A percentile compares a stretch with the other conserved stretches of the same genome.
phyloP scores from a whole-genome alignment of 768 basidiomycete genomes.

The Naganishia randhawae region DNA sequence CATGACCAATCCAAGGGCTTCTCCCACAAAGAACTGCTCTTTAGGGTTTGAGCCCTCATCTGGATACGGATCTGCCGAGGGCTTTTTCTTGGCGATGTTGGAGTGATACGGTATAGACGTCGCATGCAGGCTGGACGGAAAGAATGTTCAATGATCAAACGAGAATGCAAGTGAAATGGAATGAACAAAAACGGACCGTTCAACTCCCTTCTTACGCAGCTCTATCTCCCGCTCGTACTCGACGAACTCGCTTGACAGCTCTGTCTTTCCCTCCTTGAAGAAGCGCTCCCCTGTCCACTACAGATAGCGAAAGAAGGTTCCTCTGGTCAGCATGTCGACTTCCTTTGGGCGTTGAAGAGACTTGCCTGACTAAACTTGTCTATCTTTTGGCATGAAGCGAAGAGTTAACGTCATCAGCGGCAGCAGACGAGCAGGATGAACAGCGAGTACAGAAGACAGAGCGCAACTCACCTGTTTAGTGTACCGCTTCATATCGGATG shows the following conservation, averaged over 20 bases:
- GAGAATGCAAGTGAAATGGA: not conserved
- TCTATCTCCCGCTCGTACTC: conserved; percentile 83
- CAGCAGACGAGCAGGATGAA: no score
- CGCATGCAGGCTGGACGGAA: conserved; percentile 59
- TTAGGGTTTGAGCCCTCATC: conserved; percentile 56
- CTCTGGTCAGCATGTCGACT: not conserved
- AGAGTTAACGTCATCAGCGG: not conserved
- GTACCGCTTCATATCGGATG: conserved; percentile 7
- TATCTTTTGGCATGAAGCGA: not conserved
- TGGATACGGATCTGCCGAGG: conserved; percentile 56
- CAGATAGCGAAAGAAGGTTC: not conserved
- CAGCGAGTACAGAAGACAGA: not conserved
- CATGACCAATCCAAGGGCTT: conserved; percentile 80
- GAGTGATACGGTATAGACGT: conserved; percentile 71
- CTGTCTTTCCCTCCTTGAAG: conserved; percentile 73
- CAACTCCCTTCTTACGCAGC: conserved; percentile 66
- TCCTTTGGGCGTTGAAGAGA: not conserved
- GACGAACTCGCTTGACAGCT: conserved; percentile 70
- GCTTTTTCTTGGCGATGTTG: conserved; percentile 69
- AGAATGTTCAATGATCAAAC: not conserved
- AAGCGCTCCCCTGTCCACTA: conserved; percentile 90
- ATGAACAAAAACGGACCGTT: conserved; percentile 57
- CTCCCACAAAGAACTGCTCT: conserved; percentile 71
- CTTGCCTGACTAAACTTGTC: conserved; percentile 18
- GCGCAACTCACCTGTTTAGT: conserved; percentile 20